Base-by-base conservation (phyloP, 345 rosid genomes). In the Clarkia xantiana region DNA sequence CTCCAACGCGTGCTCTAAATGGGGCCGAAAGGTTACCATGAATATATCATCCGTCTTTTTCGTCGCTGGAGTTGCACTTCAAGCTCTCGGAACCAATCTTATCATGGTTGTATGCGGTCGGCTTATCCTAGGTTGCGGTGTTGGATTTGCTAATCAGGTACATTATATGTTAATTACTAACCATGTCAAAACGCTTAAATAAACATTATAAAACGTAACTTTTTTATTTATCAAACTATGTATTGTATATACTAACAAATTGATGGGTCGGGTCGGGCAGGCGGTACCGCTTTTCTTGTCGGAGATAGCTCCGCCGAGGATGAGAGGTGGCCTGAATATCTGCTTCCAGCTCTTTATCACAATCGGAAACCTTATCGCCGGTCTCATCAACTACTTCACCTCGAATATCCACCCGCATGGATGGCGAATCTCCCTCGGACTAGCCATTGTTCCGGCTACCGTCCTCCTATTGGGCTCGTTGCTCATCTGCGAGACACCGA, bases 201-300 rank as follows among this genome's bases (percentile, higher is more conserved):
- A n/a, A n/a, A n/a, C n/a, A n/a, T n/a, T n/a, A n/a, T n/a, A n/a
- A n/a, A n/a, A n/a, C n/a, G n/a, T n/a, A n/a, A n/a, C n/a, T n/a
- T n/a, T n/a, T n/a, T n/a, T n/a, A n/a, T n/a, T n/a, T n/a, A n/a
- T n/a, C n/a, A n/a, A n/a, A n/a, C n/a, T n/a, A n/a, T n/a, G n/a
- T n/a, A n/a, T n/a, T n/a, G n/a, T n/a, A n/a, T n/a, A n/a, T n/a
- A n/a, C n/a, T n/a, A n/a, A n/a, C n/a, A n/a, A n/a, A n/a, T n/a
- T n/a, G n/a, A n/a, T n/a, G n/a, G 9, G 7, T 10, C 22, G 29
- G 9, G 17, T 46, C 40, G 18, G 59, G 20, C 73, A 76, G 84
- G 80, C 79, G 3, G 79, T 75, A 49, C 94, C 86, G 1, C 65
- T 84, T 38, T 79, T 81, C 64, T 15, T 78, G 23, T 84, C 90